Evolutionary conservation across 306 rosid species (phyloP), one percentile per base, ranked within the genome.

Genomic region (Betula pendula): DNA sequence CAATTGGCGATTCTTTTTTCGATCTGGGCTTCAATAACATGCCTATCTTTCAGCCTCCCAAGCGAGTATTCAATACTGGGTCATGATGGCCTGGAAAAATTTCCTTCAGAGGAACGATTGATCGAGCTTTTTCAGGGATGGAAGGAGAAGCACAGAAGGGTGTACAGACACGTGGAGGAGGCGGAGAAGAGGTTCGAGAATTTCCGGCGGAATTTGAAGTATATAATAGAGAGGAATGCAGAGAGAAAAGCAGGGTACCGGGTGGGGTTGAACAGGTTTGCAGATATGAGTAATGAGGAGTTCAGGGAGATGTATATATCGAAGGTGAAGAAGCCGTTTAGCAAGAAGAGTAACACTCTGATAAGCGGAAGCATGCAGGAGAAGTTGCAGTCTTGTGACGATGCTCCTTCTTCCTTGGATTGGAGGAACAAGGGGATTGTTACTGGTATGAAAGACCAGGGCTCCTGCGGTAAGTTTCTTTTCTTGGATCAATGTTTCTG

Each of bases 351-450:
- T 16, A 70, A 45, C 19, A 16, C 49, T 40, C 43, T 56, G 35
- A 49, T 35, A 15, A 77, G 71, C 14, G 53, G 74, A 51, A 84
- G 31, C 56, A 43, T 84, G 84, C 45, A 16, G 80, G 49, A n/a
- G 12, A 81, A 60, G 74, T 42, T 65, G 56, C 76, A 48, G 15
- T 84, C 89, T 1, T 85, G 87, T 74, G 90, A 87, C 62, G 86
- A 81, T 67, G 88, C 85, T 5, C 89, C 97, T 89, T 68, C 85
- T 3, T 59, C 90, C 66, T 80, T 89, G 65, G 94, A 90, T 86
- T 92, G 97, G 97, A 89, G 96, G 85, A 90, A 87, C 73, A 86
- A 63, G 47, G 97, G 96, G 11, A 85, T 33, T 75, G 92, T 89
- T 1, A 90, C 96, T 73, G 81, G 51, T 68, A 83, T 90, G 47